Evolutionary conservation across 768 basidiomycete species (phyloP), one percentile per base, ranked within the genome.

Genomic region (Gymnopilus dilepis): DNA sequence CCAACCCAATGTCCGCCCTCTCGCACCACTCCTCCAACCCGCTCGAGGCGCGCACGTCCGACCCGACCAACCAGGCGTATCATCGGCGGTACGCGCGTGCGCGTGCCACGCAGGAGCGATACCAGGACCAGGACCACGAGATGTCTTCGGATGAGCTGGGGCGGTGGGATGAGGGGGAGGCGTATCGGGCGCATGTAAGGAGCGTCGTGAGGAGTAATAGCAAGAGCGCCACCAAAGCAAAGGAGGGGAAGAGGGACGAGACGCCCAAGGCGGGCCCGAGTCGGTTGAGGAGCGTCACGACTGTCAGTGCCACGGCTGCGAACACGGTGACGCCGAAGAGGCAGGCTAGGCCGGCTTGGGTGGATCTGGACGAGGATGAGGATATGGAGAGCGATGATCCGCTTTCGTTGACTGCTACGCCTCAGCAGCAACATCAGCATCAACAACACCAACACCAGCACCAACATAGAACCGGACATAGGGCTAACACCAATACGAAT

Each of bases 361-460:
- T 81, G 19, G 82, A 86, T 64, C 72, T 82, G 34, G 84, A 86
- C 43, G 82, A 84, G 45, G 78, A 84, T 50, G 82, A 84, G 45
- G 78, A 78, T 24, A 82, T 81, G 78, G 76, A 76, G 21, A 82
- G 82, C 68, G 84, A 84, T 37, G 83, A 85, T 42, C 78, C 78
- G 54, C 62, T 76, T 11, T 61, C 65, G 30, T 62, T 72, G 6
- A 59, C 51, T 4, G 26, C 47, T 31, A 28, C 28, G 13, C 56
- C n/a, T n/a, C n/a, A n/a, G n/a, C n/a, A n/a, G n/a, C n/a, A n/a
- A n/a, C n/a, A n/a, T n/a, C n/a, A n/a, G n/a, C n/a, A n/a, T n/a
- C n/a, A n/a, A n/a, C n/a, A n/a, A n/a, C n/a, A n/a, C n/a, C n/a
- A n/a, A n/a, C n/a, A n/a, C n/a, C n/a, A n/a, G n/a, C n/a, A n/a